Conservation (phyloP, 140 eudicot genomes). For the Senecio squalidus region DNA sequence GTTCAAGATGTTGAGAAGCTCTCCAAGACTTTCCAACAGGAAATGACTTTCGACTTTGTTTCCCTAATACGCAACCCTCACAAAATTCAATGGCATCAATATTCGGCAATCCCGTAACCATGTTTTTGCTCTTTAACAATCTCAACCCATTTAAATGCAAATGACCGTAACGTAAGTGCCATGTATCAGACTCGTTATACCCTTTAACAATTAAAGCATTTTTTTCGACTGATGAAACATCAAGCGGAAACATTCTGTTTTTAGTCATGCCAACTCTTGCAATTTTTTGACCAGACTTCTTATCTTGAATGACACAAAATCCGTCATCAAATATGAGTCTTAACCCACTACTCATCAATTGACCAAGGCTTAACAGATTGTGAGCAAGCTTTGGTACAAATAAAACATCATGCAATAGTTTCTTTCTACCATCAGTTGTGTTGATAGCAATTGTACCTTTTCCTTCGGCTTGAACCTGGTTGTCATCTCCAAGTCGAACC, state of each 20-base stretch:
- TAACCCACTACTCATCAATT: no score
- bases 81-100: no score
- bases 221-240: not conserved
- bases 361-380: not conserved
- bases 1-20: no score
- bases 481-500: no score
- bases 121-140: no score
- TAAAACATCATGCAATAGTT: not conserved
- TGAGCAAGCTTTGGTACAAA: not conserved
- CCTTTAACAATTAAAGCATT: not conserved
- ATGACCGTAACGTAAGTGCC: not conserved
- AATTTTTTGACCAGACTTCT: not conserved
- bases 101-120: no score
- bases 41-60: no score
- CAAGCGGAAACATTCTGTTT: not conserved
- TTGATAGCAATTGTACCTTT: no score
- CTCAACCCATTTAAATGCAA: not conserved
- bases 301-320: not conserved
- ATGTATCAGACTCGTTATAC: not conserved
- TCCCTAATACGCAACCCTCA: no score
- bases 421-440: not conserved
- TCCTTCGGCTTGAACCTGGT: no score
- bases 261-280: not conserved
- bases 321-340: not conserved
- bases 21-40: no score